Percentiles rank a stretch among this genome's conserved stretches.
These are phyloP conservation scores for Butyriboletus loyo DNA, from an alignment of 768 basidiomycete genomes.

Conservation along the genomic window DNA sequence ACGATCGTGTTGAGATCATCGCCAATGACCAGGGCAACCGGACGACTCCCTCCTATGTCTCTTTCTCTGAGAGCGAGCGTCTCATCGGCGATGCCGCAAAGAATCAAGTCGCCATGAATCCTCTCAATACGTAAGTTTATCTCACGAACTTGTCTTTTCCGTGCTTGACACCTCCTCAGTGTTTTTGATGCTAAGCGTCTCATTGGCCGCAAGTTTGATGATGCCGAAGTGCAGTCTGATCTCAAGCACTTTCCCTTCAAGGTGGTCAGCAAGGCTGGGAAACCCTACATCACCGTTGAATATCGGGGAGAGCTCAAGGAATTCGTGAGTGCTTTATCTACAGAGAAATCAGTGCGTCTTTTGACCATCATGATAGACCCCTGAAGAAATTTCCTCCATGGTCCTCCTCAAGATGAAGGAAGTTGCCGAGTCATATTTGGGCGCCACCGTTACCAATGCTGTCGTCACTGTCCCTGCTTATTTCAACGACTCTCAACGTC, in stretches of 20 bases:
- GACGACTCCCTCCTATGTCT: constrained; percentile 94
- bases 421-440: constrained; percentile 94
- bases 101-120: constrained; percentile 99
- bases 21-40: constrained; percentile 94
- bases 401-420: constrained; percentile 98
- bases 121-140: constrained; percentile 68
- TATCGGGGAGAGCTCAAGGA: constrained; percentile 94
- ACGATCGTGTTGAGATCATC: constrained; percentile 98
- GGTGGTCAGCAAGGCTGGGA: constrained; percentile 81
- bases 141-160: neutral
- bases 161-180: constrained; percentile 36
- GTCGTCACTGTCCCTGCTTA: constrained; percentile 97
- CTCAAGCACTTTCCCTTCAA: constrained; percentile 94
- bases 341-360: constrained; percentile 1
- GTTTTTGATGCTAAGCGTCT: constrained; percentile 99
- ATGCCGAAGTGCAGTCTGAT: constrained; percentile 80
- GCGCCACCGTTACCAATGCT: constrained; percentile 78
- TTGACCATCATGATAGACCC: constrained; percentile 53
- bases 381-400: constrained; percentile 98
- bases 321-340: constrained; percentile 58
- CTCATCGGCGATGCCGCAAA: constrained; percentile 99
- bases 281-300: constrained; percentile 84
- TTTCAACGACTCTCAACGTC: constrained; percentile 99
- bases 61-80: constrained; percentile 93
- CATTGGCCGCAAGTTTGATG: constrained; percentile 89